Evolutionary conservation across 345 rosid genomes (phyloP).

Genomic region (Eucalyptus shirleyi): DNA sequence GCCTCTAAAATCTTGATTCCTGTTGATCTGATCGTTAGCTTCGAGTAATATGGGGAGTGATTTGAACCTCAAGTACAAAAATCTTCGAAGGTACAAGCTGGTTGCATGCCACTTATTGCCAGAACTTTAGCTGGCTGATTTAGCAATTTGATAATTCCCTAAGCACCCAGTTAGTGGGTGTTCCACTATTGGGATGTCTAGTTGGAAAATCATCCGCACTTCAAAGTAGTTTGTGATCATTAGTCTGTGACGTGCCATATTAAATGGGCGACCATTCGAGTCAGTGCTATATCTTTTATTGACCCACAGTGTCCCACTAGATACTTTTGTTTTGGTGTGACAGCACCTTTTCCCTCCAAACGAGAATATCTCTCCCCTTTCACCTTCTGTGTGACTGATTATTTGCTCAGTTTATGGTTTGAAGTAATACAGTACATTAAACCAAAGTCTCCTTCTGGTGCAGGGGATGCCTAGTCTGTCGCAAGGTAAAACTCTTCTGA

Average conservation of each 20-base stretch:
- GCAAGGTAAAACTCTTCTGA: background rate
- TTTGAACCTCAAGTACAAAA: background rate
- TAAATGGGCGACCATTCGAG: background rate
- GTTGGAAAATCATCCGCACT: background rate
- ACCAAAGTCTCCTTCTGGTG: background rate
- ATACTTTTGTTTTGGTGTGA: background rate
- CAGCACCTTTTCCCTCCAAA: background rate
- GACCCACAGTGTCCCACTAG: background rate
- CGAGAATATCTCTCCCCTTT: background rate
- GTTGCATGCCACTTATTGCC: background rate
- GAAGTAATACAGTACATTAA: background rate
- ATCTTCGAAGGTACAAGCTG: background rate
- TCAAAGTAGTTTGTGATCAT: background rate
- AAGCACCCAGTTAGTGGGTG: background rate
- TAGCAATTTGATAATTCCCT: background rate
- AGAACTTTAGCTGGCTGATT: background rate
- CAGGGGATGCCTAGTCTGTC: background rate
- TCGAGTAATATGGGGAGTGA: background rate
- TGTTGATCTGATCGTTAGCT: background rate
- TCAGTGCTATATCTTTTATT: background rate
- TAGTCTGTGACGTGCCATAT: background rate
- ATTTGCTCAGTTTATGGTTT: background rate
- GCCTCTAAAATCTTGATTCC: background rate
- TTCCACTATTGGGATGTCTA: background rate
- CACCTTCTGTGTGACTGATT: background rate